Base-by-base conservation (phyloP, 164 flowering plant genomes). In the Piper betle region DNA sequence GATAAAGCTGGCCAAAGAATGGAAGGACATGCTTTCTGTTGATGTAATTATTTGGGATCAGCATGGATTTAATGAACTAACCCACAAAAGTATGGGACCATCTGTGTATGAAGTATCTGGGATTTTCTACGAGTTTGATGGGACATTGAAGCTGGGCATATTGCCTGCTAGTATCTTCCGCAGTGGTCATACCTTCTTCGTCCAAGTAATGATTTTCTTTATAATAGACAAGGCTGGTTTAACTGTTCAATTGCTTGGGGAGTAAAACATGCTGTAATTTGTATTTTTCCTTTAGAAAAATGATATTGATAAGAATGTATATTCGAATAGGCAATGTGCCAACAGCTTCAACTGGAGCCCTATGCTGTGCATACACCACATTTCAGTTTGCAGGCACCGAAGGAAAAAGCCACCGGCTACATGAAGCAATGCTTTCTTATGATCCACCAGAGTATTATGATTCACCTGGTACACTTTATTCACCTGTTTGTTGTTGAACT, bases 351-450 rank as follows among this genome's bases (percentile, higher is more conserved):
- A 74, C 64, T 94, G 79, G 90, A 91, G 68, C 91, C 99, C 39
- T 94, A 90, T 80, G 99, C 97, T n/a, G 89, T 94, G 61, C 99
- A 94, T 75, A 94, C 99, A 94, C 99, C 37, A 94, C 99, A 62
- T 94, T 86, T 71, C 99, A 94, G 73, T 91, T 69, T 81, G 99
- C 85, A 46, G 97, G 99, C 42, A 94, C 96, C 63, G 95, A 81
- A 61, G 99, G 99, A 60, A 94, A 94, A 78, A 87, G 99, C 13
- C 96, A 94, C 55, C 80, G 99, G 58, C 67, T 94, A 59, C 82
- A 97, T 60, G 99, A 94, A 78, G 99, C 74, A 20, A 82, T 79
- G 96, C 64, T 83, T 63, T 94, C 91, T 70, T 81, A 82, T 76
- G 99, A 94, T 68, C 82, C 92, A 60, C 97, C 97, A 19, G 97